These are phyloP conservation scores for Dactylellina cionopaga DNA, from an alignment of 2,329 filamentous ascomycete genomes.

Conservation along the genomic window DNA sequence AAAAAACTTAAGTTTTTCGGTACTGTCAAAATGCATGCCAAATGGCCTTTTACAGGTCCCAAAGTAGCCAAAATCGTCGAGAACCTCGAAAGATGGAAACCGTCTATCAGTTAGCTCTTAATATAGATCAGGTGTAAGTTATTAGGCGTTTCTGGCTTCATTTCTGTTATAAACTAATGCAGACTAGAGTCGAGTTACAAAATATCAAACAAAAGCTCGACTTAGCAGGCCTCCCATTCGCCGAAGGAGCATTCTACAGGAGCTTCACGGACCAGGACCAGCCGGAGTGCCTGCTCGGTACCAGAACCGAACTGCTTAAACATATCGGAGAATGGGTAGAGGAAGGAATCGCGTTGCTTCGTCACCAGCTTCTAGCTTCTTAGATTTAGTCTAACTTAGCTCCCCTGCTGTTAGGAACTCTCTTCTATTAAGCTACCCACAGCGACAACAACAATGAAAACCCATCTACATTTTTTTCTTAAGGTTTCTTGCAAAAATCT, in stretches of 20 bases:
- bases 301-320: neutral
- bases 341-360: no score
- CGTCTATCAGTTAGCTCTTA: neutral
- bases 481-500: neutral
- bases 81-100: no score
- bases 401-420: no score
- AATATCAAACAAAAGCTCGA: neutral
- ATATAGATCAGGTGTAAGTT: neutral
- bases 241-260: neutral
- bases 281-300: conserved; percentile 3
- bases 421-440: neutral
- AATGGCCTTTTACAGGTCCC: conserved; percentile 20
- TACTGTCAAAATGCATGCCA: neutral
- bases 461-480: neutral
- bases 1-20: neutral
- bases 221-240: neutral
- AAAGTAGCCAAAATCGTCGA: no score
- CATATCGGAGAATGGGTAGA: neutral
- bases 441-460: neutral
- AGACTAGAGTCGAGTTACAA: neutral
- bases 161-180: neutral
- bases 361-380: no score
- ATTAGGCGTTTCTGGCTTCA: neutral
- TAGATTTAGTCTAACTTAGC: no score
- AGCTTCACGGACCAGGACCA: conserved; percentile 4